phyloP scores from a whole-genome alignment of 805 yeast species.

The Suhomyces pyralidae region DNA sequence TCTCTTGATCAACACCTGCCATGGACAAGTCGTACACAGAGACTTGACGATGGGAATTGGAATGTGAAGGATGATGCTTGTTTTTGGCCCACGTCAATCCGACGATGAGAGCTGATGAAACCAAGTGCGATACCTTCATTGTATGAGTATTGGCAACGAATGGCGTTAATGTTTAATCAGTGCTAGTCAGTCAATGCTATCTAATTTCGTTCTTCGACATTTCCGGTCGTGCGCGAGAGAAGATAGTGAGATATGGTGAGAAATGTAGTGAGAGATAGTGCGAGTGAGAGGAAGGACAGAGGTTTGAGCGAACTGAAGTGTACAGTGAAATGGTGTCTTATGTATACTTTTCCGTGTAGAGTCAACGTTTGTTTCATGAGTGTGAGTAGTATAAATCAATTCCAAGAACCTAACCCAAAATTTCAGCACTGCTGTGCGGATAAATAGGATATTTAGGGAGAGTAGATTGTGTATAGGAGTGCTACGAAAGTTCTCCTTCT shows the following conservation, averaged over 20 bases:
- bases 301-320: neutral
- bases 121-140: conserved; percentile 7
- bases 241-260: neutral
- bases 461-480: no score
- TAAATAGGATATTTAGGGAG: neutral
- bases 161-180: neutral
- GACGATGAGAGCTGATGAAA: conserved; percentile 2
- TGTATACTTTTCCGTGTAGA: neutral
- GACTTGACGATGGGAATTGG: neutral
- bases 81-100: conserved; percentile 3
- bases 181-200: neutral
- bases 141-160: neutral
- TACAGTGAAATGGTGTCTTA: neutral
- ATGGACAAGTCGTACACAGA: conserved; percentile 10
- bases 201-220: conserved; percentile 3
- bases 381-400: neutral
- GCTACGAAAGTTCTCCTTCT: no score
- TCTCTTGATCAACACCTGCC: neutral
- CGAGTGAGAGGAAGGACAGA: neutral
- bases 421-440: neutral
- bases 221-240: conserved; percentile 1
- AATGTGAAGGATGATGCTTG: neutral
- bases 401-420: neutral
- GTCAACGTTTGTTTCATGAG: neutral
- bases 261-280: neutral